phyloP scores from a whole-genome alignment of 495 filamentous ascomycete species.

The Choiromyces venosus region DNA sequence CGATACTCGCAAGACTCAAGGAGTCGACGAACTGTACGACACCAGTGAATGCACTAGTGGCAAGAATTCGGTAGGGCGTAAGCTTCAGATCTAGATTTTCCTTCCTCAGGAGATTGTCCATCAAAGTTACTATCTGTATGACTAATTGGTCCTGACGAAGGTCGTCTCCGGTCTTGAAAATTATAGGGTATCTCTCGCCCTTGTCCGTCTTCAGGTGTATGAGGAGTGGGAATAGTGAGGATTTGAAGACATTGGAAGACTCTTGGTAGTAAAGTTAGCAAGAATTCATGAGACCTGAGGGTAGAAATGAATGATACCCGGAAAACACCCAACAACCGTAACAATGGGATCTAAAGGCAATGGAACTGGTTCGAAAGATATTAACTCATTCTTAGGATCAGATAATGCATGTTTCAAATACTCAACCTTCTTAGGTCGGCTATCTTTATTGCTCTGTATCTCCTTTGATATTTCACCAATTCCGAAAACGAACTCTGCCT shows the following conservation, averaged over 20 bases:
- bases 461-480: conserved; percentile 87
- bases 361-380: conserved; percentile 76
- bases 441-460: conserved; percentile 73
- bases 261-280: conserved; percentile 45
- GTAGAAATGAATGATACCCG: conserved; percentile 41
- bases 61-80: conserved; percentile 91
- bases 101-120: conserved; percentile 93
- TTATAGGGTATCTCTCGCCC: conserved; percentile 74
- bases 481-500: conserved; percentile 83
- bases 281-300: background rate
- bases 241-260: conserved; percentile 90
- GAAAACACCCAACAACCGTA: conserved; percentile 67
- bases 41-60: conserved; percentile 80
- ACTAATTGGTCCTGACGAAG: conserved; percentile 95
- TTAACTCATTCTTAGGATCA: conserved; percentile 83
- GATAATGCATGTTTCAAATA: conserved; percentile 72
- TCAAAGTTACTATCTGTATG: conserved; percentile 95
- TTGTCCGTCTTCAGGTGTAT: conserved; percentile 80
- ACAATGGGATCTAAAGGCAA: conserved; percentile 84
- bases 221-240: conserved; percentile 79
- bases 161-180: conserved; percentile 97
- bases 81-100: conserved; percentile 96
- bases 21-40: conserved; percentile 90
- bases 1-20: conserved; percentile 70
- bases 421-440: conserved; percentile 71